Evolutionary conservation across 225 moss, liverwort and hornwort species (phyloP), one percentile per base, ranked within the genome.

Genomic region (Thuidium tamariscinum): DNA sequence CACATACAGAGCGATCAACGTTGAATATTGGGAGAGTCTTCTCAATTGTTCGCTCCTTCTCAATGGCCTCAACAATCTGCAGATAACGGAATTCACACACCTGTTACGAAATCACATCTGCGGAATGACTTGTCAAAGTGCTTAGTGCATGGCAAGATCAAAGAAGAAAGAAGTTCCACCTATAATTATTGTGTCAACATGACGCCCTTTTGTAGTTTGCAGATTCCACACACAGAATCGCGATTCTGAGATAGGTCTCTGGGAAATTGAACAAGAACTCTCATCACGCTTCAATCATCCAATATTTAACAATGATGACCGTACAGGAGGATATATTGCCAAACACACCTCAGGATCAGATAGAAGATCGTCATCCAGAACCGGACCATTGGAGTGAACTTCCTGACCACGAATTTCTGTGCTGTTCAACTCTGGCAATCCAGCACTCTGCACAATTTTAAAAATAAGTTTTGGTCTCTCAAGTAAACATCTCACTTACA

Each of bases 381-480:
- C 92, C 42, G 90, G 93, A 81, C 96, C 97, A 80, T 97, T 97
- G 19, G 94, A 92, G 80, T 97, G 97, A 27, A 96, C 96, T 72
- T 90, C 93, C 89, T 97, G 96, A 56, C 90, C 84, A 59, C 97
- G 94, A 51, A 92, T 94, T 86, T 91, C 61, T 70, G 97, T 93
- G 77, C 97, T 97, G 85, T 72, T 94, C 89, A 86, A 86, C 74
- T 91, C 92, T 41, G 95, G 92, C 60, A 92, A 88, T 69, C 95
- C 97, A 30, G 75, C 90, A 85, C 89, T 94, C 97, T 97, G 90
- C 84, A 90, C 77, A 80, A 34, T 30, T 64, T 51, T 66, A 49
- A 73, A 57, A 41, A 42, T 52, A 48, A 62, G 16, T 23, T n/a
- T 39, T 48, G 39, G 66, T 30, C 30, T 74, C 65, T 60, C n/a